Evolutionary conservation across 2,329 filamentous ascomycete species (phyloP), one percentile per base, ranked within the genome.

Genomic region (Plenodomus lindquistii): DNA sequence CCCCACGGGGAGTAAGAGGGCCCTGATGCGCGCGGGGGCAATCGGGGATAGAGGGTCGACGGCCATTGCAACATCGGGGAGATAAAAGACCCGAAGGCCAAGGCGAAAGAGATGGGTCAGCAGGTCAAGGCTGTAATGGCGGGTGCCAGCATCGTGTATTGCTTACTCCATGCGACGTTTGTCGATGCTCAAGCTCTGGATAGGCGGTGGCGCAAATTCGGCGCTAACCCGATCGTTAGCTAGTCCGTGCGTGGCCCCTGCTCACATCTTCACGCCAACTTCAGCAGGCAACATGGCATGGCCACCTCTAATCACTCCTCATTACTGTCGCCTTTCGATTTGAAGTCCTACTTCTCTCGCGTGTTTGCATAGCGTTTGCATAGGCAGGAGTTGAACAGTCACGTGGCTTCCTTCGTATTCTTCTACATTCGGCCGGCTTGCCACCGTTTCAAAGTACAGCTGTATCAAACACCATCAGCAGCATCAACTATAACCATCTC

Each of bases 1-100:
- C 44, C 93, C 93, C 59, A 96, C 81, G 45, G 94, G 94, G 53
- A 97, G 79, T 50, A 96, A 83, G 62, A 97, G 83, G 55, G 88
- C 90, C 77, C 89, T 89, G 69, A 97, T 85, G 81, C 89, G 88
- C 77, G 91, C 93, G 71, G 91, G 91, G 74, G 92, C 89, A 78
- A 65, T 60, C 74, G 93, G 91, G 72, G 92, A 88, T 73, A 96
- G 84, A 74, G 89, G 86, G 79, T 97, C 93, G 76, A 89, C 82
- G 77, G 84, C 87, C 91, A 96, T 96, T 70, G 76, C 87, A 80
- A 74, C 77, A 79, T 79, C 63, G 68, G 71, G 52, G 57, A 55
- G 37, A 42, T 40, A 36, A 39, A 20, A 45, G 56, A 63, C 57
- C 49, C 36, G 41, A n/a, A 42, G 60, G 58, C 54, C 62, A 48